phyloP scores from a whole-genome alignment of 495 filamentous ascomycete species.

The Tetracladium marchalianum region DNA sequence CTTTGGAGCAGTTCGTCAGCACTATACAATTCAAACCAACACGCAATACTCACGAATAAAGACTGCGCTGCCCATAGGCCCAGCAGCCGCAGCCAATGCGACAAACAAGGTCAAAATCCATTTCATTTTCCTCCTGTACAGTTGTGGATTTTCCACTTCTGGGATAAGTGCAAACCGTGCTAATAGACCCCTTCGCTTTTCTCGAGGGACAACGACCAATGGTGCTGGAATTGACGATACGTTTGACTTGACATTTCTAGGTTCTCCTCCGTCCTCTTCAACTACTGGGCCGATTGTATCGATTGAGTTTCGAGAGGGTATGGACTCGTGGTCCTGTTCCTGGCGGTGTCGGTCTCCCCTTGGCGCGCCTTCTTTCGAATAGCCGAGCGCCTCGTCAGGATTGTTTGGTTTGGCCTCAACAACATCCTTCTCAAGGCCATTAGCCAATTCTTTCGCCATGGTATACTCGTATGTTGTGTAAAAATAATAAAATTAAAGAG shows the following conservation, averaged over 20 bases:
- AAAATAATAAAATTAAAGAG: too few species aligned
- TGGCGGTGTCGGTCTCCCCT: too few species aligned
- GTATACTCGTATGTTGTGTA: too few species aligned
- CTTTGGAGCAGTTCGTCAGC: conserved; percentile 28
- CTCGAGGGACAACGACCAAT: conserved; percentile 49
- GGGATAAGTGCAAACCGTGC: conserved; percentile 66
- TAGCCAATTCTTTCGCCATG: too few species aligned
- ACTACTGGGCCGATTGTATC: conserved; percentile 6
- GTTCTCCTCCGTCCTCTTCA: not conserved
- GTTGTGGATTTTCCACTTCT: conserved; percentile 66
- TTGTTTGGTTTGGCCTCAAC: conserved; percentile 4
- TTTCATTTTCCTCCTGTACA: conserved; percentile 64
- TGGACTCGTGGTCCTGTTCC: conserved; percentile 5
- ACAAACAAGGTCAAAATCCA: conserved; percentile 80
- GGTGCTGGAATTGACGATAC: conserved; percentile 27
- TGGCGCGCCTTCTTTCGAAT: too few species aligned
- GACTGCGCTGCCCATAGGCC: conserved; percentile 79
- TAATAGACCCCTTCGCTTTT: conserved; percentile 65
- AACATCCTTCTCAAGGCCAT: conserved; percentile 12
- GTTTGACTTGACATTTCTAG: conserved; percentile 18
- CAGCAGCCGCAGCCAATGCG: conserved; percentile 62
- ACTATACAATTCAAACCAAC: conserved; percentile 1
- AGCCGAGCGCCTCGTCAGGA: not conserved
- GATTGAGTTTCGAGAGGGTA: conserved; percentile 11
- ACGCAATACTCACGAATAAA: conserved; percentile 62